Percentiles rank a stretch among this genome's conserved stretches.
phyloP scores from a whole-genome alignment of 768 basidiomycete species.

The Boletus patriciae region DNA sequence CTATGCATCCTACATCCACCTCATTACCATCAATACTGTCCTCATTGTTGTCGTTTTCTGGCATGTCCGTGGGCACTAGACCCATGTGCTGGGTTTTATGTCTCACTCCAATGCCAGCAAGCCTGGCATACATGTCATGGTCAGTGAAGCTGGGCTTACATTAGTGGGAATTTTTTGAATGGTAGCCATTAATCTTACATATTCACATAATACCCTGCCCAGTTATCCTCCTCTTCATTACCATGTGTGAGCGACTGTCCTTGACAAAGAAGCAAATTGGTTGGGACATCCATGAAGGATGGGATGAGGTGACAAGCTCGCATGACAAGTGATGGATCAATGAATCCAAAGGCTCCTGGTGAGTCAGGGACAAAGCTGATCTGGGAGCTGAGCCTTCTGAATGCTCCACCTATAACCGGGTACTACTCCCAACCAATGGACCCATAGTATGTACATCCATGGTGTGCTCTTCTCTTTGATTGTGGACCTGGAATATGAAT shows the following conservation, averaged over 20 bases:
- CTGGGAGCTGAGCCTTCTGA: constrained; percentile 21
- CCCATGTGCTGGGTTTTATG: too few species aligned
- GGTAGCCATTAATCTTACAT: too few species aligned
- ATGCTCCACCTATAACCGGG: constrained; percentile 18
- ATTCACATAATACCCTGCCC: too few species aligned
- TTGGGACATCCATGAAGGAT: constrained; percentile 27
- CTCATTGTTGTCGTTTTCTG: too few species aligned
- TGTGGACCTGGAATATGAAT: constrained; percentile 16
- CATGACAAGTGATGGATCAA: constrained; percentile 32
- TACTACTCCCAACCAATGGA: constrained; percentile 39
- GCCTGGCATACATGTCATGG: too few species aligned
- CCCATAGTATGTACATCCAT: constrained; percentile 40
- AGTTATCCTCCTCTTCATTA: too few species aligned
- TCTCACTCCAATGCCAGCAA: too few species aligned
- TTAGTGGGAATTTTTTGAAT: too few species aligned
- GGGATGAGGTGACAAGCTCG: constrained; percentile 34
- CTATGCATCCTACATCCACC: too few species aligned
- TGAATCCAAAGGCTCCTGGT: constrained; percentile 37
- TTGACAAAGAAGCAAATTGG: neutral
- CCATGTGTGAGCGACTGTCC: neutral
- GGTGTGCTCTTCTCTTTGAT: neutral
- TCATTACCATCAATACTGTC: too few species aligned
- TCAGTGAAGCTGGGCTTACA: too few species aligned
- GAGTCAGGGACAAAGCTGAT: constrained; percentile 32
- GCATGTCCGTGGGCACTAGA: too few species aligned